Conservation (phyloP, 1,284 basidiomycete species). For the Sphaerobolus stellatus region DNA sequence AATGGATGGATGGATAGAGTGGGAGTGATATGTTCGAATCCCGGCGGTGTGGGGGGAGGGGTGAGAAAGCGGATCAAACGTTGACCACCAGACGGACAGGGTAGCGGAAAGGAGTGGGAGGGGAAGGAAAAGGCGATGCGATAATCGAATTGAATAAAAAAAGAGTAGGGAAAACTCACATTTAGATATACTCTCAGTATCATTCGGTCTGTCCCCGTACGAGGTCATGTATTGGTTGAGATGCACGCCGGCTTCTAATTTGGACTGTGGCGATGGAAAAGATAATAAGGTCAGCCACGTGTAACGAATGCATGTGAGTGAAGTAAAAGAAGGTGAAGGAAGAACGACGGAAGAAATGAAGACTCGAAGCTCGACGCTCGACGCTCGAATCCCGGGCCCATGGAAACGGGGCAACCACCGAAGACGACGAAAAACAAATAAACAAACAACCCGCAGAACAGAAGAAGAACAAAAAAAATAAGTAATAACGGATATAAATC, state of each 20-base stretch:
- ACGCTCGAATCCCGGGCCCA: too few relatives aligned
- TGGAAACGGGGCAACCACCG: not conserved
- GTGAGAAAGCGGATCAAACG: too few relatives aligned
- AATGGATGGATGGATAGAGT: too few relatives aligned
- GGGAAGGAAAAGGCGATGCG: constrained; percentile 4
- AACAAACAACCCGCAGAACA: not conserved
- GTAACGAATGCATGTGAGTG: not conserved
- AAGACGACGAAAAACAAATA: not conserved
- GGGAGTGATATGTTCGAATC: too few relatives aligned
- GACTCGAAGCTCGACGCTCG: constrained; percentile 18
- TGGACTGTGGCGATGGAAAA: constrained; percentile 48
- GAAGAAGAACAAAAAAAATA: too few relatives aligned
- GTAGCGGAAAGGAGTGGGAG: too few relatives aligned
- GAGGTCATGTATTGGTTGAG: constrained; percentile 64
- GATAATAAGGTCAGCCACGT: too few relatives aligned
- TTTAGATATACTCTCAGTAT: constrained; percentile 68
- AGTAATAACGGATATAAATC: too few relatives aligned
- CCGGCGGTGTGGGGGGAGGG: too few relatives aligned
- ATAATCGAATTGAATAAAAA: too few relatives aligned
- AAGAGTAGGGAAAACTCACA: too few relatives aligned
- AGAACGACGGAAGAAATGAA: not conserved
- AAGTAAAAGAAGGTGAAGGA: not conserved
- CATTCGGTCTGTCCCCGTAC: constrained; percentile 70
- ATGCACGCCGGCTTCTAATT: constrained; percentile 72
- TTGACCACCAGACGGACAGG: too few relatives aligned